These are phyloP conservation scores for Globisporangium emineosum DNA, from an alignment of 352 stramenopile species.

Conservation along the genomic window DNA sequence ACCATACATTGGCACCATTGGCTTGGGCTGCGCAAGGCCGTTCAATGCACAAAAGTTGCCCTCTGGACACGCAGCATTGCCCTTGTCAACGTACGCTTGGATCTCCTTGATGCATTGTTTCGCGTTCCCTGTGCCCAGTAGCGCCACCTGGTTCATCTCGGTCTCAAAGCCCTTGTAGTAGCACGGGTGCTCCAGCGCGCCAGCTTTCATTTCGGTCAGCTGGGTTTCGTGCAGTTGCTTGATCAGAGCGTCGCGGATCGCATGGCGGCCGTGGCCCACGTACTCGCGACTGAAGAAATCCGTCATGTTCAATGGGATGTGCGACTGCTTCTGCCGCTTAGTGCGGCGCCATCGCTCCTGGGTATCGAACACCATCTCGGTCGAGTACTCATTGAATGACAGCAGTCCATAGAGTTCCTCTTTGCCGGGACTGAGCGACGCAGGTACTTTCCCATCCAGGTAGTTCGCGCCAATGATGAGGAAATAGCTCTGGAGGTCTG, in stretches of 20 bases:
- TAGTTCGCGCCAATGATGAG: conserved; percentile 61
- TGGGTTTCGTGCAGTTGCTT: conserved; percentile 23
- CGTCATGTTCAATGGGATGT: conserved; percentile 54
- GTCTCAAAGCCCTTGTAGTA: conserved; percentile 27
- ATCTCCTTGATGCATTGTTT: conserved; percentile 44
- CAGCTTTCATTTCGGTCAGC: conserved; percentile 3
- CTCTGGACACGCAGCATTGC: conserved; percentile 49
- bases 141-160: conserved; percentile 22
- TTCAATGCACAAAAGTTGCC: conserved; percentile 53
- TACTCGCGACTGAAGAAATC: conserved; percentile 68
- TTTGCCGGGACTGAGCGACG: conserved; percentile 47
- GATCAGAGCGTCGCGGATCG: conserved; percentile 23
- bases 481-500: conserved; percentile 48
- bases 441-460: conserved; percentile 41
- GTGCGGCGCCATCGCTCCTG: conserved; percentile 63
- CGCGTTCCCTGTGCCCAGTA: conserved; percentile 40
- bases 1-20: conserved; percentile 45
- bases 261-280: conserved; percentile 32
- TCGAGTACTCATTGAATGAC: conserved; percentile 38
- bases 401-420: conserved; percentile 58
- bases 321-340: conserved; percentile 54
- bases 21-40: conserved; percentile 39
- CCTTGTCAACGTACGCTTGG: conserved; percentile 33
- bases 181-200: conserved; percentile 44
- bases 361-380: conserved; percentile 58